phyloP scores from a whole-genome alignment of 441 rosid genomes.

The Mallotus repandus region DNA sequence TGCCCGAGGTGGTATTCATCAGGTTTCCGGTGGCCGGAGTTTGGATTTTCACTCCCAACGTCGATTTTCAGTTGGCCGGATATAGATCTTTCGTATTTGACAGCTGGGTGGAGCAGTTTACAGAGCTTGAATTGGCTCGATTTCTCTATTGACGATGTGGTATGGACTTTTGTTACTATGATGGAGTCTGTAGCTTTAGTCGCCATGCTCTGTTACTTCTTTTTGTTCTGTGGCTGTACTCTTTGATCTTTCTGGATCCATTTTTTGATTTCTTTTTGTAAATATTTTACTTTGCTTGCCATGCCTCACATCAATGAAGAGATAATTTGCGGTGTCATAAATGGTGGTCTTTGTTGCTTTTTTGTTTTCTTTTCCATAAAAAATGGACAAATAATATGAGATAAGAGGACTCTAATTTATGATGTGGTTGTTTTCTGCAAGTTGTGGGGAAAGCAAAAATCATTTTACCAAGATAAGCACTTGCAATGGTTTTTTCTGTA shows the following conservation, averaged over 20 bases:
- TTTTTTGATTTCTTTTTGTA: background rate
- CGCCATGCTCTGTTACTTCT: conserved; percentile 70
- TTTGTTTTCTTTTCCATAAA: too few species aligned
- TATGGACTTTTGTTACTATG: conserved; percentile 57
- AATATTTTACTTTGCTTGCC: conserved; percentile 1
- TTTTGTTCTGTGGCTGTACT: conserved; percentile 78
- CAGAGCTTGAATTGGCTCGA: conserved; percentile 43
- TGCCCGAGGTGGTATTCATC: conserved; percentile 21
- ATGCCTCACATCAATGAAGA: too few species aligned
- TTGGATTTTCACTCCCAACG: conserved; percentile 27
- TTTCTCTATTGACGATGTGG: conserved; percentile 59
- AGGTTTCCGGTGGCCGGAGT: conserved; percentile 36
- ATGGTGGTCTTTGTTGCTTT: too few species aligned
- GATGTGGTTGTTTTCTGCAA: too few species aligned
- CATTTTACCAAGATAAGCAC: too few species aligned
- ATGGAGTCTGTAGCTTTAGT: conserved; percentile 64
- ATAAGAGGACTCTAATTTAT: too few species aligned
- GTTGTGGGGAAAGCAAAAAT: too few species aligned
- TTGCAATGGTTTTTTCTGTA: too few species aligned
- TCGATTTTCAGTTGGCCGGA: conserved; percentile 58
- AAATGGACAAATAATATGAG: too few species aligned
- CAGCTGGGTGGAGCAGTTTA: conserved; percentile 42
- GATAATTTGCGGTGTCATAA: too few species aligned
- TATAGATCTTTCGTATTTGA: conserved; percentile 44
- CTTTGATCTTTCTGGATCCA: conserved; percentile 31